These are phyloP conservation scores for Podaxis mareebaensis DNA, from an alignment of 768 basidiomycete genomes.

Conservation along the genomic window DNA sequence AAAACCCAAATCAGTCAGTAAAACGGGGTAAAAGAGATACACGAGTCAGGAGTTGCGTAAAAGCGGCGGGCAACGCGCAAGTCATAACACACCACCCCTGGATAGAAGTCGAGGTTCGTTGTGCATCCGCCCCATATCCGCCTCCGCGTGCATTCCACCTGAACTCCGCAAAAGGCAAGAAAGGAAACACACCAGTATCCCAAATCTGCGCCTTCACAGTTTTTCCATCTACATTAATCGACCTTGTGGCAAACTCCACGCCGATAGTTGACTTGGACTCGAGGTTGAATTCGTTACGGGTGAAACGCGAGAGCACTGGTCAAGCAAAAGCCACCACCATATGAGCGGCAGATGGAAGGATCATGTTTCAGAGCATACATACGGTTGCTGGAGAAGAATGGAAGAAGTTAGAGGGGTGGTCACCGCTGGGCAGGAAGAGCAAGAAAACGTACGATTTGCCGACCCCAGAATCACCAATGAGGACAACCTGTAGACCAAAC, in stretches of 20 bases:
- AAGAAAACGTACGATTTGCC: slow-evolving; percentile 90
- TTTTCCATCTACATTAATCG: slow-evolving; percentile 94
- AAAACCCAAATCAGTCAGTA: slow-evolving; percentile 12
- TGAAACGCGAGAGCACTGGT: slow-evolving; percentile 98
- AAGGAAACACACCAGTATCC: slow-evolving; percentile 81
- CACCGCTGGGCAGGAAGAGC: slow-evolving; percentile 6
- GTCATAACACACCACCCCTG: neutral
- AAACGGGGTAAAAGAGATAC: neutral
- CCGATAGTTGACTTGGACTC: slow-evolving; percentile 99
- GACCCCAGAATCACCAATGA: slow-evolving; percentile 98
- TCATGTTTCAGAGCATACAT: slow-evolving; percentile 28
- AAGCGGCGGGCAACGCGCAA: neutral
- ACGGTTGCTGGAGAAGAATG: slow-evolving; percentile 55
- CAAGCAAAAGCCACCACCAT: slow-evolving; percentile 7
- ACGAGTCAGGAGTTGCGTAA: neutral
- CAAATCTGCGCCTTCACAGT: slow-evolving; percentile 98
- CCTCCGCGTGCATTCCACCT: slow-evolving; percentile 9
- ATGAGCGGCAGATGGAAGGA: slow-evolving; percentile 16
- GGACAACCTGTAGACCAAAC: slow-evolving; percentile 70
- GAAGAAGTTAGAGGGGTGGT: slow-evolving; percentile 15
- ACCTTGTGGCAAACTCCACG: slow-evolving; percentile 97
- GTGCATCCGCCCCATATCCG: slow-evolving; percentile 15
- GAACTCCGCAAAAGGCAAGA: neutral
- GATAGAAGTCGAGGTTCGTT: slow-evolving; percentile 1
- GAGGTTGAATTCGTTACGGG: slow-evolving; percentile 98